Evolutionary conservation across 495 filamentous ascomycete species (phyloP).

Genomic region (Xylona heveae): DNA sequence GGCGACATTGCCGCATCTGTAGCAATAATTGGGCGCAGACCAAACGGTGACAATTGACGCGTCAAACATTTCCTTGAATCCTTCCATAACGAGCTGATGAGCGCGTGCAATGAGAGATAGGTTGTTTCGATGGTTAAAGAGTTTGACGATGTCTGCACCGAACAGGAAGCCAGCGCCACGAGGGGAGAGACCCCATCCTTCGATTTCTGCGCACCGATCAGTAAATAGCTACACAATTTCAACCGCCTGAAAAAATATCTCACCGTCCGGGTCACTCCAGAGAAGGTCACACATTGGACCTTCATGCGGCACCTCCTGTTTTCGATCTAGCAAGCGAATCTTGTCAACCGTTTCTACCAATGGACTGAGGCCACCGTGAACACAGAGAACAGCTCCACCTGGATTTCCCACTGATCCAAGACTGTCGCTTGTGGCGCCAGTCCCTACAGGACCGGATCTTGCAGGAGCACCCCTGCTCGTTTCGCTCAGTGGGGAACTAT

Average conservation of each 20-base stretch:
- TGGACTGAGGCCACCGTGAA: conserved; percentile 83
- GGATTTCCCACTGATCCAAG: conserved; percentile 18
- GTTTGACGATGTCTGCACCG: conserved; percentile 85
- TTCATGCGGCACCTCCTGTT: conserved; percentile 96
- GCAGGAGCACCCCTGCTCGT: too few relatives aligned
- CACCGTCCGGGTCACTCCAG: conserved; percentile 79
- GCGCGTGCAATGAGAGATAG: conserved; percentile 80
- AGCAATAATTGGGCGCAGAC: conserved; percentile 96
- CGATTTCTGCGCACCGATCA: too few relatives aligned
- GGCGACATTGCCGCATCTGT: conserved; percentile 91
- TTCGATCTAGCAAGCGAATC: conserved; percentile 84
- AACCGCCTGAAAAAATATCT: too few relatives aligned
- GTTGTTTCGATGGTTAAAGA: conserved; percentile 86
- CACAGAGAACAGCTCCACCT: conserved; percentile 69
- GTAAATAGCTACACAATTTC: too few relatives aligned
- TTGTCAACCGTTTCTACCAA: conserved; percentile 89
- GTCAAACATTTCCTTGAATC: conserved; percentile 99
- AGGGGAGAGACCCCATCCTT: conserved; percentile 89
- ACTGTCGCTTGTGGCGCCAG: conserved; percentile 47
- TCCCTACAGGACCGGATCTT: conserved; percentile 49
- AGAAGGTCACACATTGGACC: conserved; percentile 97
- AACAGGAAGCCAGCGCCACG: conserved; percentile 94
- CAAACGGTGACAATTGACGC: conserved; percentile 87
- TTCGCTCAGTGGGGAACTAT: too few relatives aligned
- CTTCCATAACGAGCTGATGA: conserved; percentile 97